Evolutionary conservation across 2,329 filamentous ascomycete species (phyloP).

Genomic region (Aureobasidium zeae): DNA sequence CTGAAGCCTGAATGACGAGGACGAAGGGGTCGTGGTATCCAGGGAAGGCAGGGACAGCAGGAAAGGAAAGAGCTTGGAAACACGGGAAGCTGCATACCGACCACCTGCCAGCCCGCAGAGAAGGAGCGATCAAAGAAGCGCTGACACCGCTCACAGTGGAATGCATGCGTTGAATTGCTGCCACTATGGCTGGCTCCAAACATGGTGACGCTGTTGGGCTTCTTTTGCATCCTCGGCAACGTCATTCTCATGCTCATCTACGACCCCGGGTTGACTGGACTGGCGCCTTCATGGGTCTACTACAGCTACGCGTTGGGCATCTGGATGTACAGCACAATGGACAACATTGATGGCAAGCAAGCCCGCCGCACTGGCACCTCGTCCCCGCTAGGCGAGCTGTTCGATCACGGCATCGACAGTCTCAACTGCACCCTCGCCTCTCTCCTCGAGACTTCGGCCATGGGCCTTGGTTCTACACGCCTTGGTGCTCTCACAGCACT

Average conservation of each 20-base stretch:
- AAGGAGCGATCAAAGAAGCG: not conserved
- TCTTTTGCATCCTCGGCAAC: slow-evolving; percentile 86
- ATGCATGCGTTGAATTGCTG: slow-evolving; percentile 82
- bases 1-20: not conserved
- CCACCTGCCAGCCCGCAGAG: not conserved
- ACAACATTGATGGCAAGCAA: slow-evolving; percentile 98
- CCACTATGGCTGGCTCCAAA: slow-evolving; percentile 97
- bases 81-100: slow-evolving; percentile 1
- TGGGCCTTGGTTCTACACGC: slow-evolving; percentile 77
- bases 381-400: slow-evolving; percentile 88
- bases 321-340: slow-evolving; percentile 98
- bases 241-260: slow-evolving; percentile 64
- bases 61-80: slow-evolving; percentile 11
- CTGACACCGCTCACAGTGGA: slow-evolving; percentile 60
- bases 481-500: slow-evolving; percentile 86
- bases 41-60: not conserved
- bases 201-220: slow-evolving; percentile 91
- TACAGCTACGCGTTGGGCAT: slow-evolving; percentile 91
- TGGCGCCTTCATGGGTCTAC: slow-evolving; percentile 87
- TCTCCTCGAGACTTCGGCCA: slow-evolving; percentile 81
- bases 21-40: too few relatives aligned
- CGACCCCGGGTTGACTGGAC: slow-evolving; percentile 79
- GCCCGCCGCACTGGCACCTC: slow-evolving; percentile 90
- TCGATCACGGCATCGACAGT: slow-evolving; percentile 97
- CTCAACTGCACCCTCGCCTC: slow-evolving; percentile 93